These are phyloP conservation scores for Aethionema arabicum DNA, from an alignment of 345 rosid genomes.

Conservation along the genomic window DNA sequence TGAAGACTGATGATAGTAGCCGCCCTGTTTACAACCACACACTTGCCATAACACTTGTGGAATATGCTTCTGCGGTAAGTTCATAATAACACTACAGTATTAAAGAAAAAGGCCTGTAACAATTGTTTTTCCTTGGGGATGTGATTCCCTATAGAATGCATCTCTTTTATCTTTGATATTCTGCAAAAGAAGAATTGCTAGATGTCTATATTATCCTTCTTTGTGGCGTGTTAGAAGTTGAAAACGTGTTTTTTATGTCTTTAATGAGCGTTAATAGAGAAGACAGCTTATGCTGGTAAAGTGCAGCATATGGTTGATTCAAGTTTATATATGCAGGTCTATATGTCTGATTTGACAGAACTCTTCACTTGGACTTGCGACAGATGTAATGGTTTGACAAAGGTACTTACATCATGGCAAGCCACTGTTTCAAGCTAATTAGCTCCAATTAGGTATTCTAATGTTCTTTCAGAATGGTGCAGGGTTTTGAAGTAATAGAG, in stretches of 20 bases:
- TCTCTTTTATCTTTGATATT: constrained; percentile 9
- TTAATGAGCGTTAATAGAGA: neutral
- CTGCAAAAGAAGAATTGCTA: neutral
- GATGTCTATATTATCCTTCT: neutral
- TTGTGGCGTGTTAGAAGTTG: neutral
- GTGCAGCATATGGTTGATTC: constrained; percentile 9
- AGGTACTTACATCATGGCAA: constrained; percentile 41
- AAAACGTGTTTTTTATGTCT: neutral
- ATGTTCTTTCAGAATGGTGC: constrained; percentile 29
- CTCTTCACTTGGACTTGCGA: constrained; percentile 88
- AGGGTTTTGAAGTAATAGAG: constrained; percentile 89
- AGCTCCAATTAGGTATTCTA: constrained; percentile 2
- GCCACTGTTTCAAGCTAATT: constrained; percentile 7
- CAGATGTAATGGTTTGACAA: constrained; percentile 73
- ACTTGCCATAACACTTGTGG: constrained; percentile 73
- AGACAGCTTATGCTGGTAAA: neutral
- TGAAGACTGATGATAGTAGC: constrained; percentile 39
- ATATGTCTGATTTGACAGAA: constrained; percentile 73
- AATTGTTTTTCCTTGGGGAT: neutral
- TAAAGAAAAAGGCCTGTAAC: neutral
- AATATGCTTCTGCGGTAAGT: constrained; percentile 95
- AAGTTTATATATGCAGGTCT: constrained; percentile 52
- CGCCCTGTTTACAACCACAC: constrained; percentile 69
- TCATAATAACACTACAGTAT: neutral
- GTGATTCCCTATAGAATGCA: neutral